phyloP scores from a whole-genome alignment of 768 basidiomycete genomes.

The Calvatia gigantea region DNA sequence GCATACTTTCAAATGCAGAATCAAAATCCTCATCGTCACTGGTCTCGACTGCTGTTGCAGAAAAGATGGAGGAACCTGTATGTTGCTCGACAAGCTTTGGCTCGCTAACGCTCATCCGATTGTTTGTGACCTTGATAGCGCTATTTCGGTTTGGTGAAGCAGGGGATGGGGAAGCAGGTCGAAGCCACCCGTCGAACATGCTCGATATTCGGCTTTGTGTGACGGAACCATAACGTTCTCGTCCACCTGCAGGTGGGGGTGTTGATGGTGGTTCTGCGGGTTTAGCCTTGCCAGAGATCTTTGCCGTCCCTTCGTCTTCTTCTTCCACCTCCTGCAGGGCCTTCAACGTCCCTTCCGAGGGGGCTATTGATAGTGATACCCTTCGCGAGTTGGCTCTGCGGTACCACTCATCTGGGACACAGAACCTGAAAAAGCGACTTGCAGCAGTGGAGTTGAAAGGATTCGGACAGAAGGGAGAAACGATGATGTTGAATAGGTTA shows the following conservation, averaged over 20 bases:
- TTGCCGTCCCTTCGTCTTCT: conserved; percentile 64
- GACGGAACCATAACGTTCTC: conserved; percentile 51
- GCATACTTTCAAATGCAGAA: conserved; percentile 61
- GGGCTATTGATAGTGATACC: conserved; percentile 42
- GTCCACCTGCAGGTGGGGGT: conserved; percentile 19
- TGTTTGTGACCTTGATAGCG: conserved; percentile 29
- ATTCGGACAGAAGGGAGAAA: conserved; percentile 36
- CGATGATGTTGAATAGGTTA: conserved; percentile 39
- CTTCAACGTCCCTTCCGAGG: conserved; percentile 49
- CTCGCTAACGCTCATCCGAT: conserved; percentile 68
- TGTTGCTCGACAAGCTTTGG: conserved; percentile 54
- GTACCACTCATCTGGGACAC: conserved; percentile 80
- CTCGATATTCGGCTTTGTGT: conserved; percentile 62
- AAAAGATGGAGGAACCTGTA: conserved; percentile 16
- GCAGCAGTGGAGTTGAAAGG: conserved; percentile 37
- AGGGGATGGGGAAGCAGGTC: conserved; percentile 34
- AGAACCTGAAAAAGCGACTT: conserved; percentile 52
- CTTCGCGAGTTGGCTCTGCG: conserved; percentile 60
- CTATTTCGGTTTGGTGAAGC: conserved; percentile 31
- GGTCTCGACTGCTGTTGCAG: conserved; percentile 24
- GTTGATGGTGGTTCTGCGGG: conserved; percentile 8
- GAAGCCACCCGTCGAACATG: conserved; percentile 66
- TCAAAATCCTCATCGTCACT: conserved; percentile 35
- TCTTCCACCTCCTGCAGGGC: conserved; percentile 48
- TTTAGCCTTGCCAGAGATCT: conserved; percentile 25